These are phyloP conservation scores for Grosmannia serpens DNA, from an alignment of 2,329 filamentous ascomycete species.

Conservation along the genomic window DNA sequence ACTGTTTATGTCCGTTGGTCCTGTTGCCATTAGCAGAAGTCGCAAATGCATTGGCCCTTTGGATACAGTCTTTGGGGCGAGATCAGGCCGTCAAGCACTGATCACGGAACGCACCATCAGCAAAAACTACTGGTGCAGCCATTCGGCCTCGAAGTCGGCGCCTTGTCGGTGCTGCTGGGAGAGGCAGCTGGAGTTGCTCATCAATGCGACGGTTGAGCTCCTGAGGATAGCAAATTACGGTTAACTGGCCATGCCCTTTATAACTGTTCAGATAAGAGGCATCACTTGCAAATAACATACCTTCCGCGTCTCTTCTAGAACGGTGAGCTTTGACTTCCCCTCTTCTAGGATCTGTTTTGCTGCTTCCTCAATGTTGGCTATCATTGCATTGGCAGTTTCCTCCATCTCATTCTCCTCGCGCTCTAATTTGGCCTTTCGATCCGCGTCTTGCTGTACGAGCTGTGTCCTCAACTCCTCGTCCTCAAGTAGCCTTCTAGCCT, in stretches of 20 bases:
- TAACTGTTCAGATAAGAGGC: neutral
- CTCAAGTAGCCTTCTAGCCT: conserved; percentile 22
- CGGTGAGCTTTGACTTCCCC: conserved; percentile 20
- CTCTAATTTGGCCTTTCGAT: conserved; percentile 18
- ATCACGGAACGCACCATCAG: neutral
- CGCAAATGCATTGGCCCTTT: too few relatives aligned
- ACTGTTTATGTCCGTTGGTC: too few relatives aligned
- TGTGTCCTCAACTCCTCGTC: conserved; percentile 22
- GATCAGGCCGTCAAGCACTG: too few relatives aligned
- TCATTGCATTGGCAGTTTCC: conserved; percentile 23
- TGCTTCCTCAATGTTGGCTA: conserved; percentile 22
- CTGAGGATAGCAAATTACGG: conserved; percentile 12
- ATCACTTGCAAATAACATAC: conserved; percentile 9
- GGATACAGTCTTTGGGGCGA: too few relatives aligned
- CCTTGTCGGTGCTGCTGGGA: conserved; percentile 19
- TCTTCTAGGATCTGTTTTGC: conserved; percentile 18
- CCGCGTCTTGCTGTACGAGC: conserved; percentile 19
- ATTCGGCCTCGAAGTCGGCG: conserved; percentile 8
- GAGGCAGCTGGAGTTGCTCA: conserved; percentile 24
- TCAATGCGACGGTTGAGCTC: conserved; percentile 32
- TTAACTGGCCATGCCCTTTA: neutral
- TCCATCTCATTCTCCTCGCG: conserved; percentile 20
- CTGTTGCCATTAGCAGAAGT: too few relatives aligned
- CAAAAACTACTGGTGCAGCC: neutral
- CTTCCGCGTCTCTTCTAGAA: conserved; percentile 23